Percentiles rank a stretch among this genome's conserved stretches.
phyloP scores from a whole-genome alignment of 129 eudicot genomes.

The Cynara cardunculus region DNA sequence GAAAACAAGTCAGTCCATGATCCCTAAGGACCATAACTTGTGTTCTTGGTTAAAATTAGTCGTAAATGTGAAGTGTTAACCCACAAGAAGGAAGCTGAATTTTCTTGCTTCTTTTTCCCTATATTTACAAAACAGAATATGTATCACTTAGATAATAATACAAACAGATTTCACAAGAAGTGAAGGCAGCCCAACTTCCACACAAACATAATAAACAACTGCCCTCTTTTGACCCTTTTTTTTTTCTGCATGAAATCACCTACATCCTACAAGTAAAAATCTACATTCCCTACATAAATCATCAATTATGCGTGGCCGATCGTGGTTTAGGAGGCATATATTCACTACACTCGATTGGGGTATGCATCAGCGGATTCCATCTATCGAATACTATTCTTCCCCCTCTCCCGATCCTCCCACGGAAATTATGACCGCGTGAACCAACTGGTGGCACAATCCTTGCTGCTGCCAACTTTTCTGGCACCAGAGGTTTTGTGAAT shows the following conservation, averaged over 20 bases:
- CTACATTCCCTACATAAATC: slow-evolving; percentile 5
- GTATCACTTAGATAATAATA: neutral
- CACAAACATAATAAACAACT: neutral
- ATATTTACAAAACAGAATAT: slow-evolving; percentile 17
- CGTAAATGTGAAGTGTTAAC: neutral
- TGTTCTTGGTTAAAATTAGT: neutral
- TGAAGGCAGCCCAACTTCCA: neutral
- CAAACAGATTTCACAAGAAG: slow-evolving; percentile 1
- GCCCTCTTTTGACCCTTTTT: neutral
- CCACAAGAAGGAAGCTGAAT: neutral
- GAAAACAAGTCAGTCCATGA: neutral
- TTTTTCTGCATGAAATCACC: neutral
- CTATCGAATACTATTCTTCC: slow-evolving; percentile 90
- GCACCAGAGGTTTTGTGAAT: slow-evolving; percentile 74
- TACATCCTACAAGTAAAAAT: neutral
- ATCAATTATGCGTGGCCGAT: slow-evolving; percentile 27
- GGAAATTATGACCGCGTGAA: slow-evolving; percentile 33
- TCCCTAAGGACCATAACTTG: neutral
- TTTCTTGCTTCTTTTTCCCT: slow-evolving; percentile 3
- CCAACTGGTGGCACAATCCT: slow-evolving; percentile 71
- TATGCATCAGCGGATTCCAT: slow-evolving; percentile 68
- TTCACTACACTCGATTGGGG: slow-evolving; percentile 55
- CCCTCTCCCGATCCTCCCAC: slow-evolving; percentile 90
- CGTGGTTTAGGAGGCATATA: slow-evolving; percentile 56
- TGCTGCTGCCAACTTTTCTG: slow-evolving; percentile 75